phyloP scores from a whole-genome alignment of 306 rosid genomes.

The Albizia julibrissin region DNA sequence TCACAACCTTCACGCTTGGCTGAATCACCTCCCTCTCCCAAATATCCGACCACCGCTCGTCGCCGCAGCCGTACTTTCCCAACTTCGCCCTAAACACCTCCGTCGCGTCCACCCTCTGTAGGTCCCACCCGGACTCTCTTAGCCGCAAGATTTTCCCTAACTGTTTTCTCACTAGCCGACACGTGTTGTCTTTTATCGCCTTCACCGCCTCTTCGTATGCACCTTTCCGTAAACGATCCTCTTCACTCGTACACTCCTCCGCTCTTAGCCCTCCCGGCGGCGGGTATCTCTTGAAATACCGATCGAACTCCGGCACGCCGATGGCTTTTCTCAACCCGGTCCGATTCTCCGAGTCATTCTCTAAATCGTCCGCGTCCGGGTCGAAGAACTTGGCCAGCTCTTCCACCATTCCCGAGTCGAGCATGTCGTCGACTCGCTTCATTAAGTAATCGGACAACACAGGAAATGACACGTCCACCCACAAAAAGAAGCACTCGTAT shows the following conservation, averaged over 20 bases:
- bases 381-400: conserved; percentile 77
- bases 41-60: conserved; percentile 50
- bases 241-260: not conserved
- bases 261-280: conserved; percentile 18
- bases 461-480: conserved; percentile 73
- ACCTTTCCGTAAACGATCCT: conserved; percentile 45
- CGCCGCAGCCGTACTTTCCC: conserved; percentile 27
- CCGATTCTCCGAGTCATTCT: conserved; percentile 22
- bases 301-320: conserved; percentile 85
- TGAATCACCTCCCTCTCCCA: conserved; percentile 75
- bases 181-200: conserved; percentile 78
- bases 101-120: conserved; percentile 77
- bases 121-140: conserved; percentile 73
- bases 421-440: conserved; percentile 87
- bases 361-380: conserved; percentile 34
- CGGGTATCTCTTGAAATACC: conserved; percentile 50
- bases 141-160: conserved; percentile 58
- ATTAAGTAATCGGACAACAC: conserved; percentile 52
- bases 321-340: conserved; percentile 78
- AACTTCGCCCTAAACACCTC: conserved; percentile 58
- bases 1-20: conserved; percentile 98
- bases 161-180: conserved; percentile 70
- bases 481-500: conserved; percentile 79
- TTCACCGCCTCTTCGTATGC: conserved; percentile 74
- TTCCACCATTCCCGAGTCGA: conserved; percentile 75